phyloP scores from a whole-genome alignment of 352 stramenopile genomes.

The Globisporangium carolinianum region DNA sequence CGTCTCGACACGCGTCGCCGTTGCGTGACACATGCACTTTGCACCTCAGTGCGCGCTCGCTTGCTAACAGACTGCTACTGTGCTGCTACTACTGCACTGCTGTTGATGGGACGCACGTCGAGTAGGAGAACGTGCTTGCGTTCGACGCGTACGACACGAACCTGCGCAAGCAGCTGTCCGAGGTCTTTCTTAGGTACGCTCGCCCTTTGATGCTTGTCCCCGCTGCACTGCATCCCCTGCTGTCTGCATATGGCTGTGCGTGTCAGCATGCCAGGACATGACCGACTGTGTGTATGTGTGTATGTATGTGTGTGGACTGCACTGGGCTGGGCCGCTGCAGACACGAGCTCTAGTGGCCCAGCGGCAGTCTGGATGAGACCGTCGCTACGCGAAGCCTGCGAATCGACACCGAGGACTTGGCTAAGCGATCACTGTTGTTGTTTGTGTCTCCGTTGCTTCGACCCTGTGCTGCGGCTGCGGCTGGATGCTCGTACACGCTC shows the following conservation, averaged over 20 bases:
- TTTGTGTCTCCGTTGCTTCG: background rate
- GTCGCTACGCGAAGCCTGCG: background rate
- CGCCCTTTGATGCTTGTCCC: no score
- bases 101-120: background rate
- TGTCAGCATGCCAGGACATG: no score
- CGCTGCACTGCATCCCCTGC: background rate
- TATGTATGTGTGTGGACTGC: constrained; percentile 10
- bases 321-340: constrained; percentile 1
- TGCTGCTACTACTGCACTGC: no score
- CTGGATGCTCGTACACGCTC: constrained; percentile 2
- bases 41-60: no score
- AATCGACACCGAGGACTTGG: background rate
- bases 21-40: background rate
- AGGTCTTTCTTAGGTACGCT: constrained; percentile 74
- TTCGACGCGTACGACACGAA: constrained; percentile 89
- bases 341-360: constrained; percentile 9
- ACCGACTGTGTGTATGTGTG: constrained; percentile 1
- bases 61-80: no score
- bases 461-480: background rate
- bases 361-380: no score
- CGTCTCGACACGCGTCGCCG: background rate
- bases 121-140: constrained; percentile 91
- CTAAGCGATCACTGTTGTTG: background rate
- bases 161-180: constrained; percentile 59
- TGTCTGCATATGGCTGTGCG: background rate